Evolutionary conservation across 176 grass and related monocot species (phyloP).

Genomic region (Phyllostachys edulis): DNA sequence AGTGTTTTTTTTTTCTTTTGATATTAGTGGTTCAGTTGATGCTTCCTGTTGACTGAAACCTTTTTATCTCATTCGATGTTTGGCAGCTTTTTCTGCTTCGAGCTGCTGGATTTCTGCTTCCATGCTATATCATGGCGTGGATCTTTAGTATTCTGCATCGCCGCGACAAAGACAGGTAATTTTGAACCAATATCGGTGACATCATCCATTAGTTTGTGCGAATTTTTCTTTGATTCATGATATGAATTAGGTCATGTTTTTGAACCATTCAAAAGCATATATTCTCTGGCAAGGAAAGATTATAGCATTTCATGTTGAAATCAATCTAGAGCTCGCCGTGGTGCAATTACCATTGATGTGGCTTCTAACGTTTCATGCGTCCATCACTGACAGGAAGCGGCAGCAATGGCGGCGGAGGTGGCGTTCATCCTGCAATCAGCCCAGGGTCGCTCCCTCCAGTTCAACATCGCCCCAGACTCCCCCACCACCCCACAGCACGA

Average conservation of each 20-base stretch:
- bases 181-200: not conserved
- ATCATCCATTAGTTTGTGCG: not conserved
- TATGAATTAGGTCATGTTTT: not conserved
- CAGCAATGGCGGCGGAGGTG: conserved; percentile 73
- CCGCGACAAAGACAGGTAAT: conserved; percentile 75
- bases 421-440: conserved; percentile 87
- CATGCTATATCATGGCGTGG: conserved; percentile 94
- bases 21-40: conserved; percentile 5
- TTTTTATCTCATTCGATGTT: conserved; percentile 21
- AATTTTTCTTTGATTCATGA: not conserved
- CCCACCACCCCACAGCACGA: conserved; percentile 83
- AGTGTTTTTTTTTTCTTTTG: not conserved
- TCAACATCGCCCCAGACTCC: conserved; percentile 82
- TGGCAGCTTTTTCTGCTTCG: conserved; percentile 81
- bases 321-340: not conserved
- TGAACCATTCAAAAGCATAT: conserved; percentile 16
- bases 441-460: conserved; percentile 49
- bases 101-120: conserved; percentile 87
- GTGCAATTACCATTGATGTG: not conserved
- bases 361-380: not conserved
- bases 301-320: not conserved
- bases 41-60: conserved; percentile 3
- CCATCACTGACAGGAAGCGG: conserved; percentile 57
- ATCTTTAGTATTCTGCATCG: conserved; percentile 81
- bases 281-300: not conserved